Conservation (phyloP, 1,284 basidiomycete genomes). For the Leccinum fuscescens region DNA sequence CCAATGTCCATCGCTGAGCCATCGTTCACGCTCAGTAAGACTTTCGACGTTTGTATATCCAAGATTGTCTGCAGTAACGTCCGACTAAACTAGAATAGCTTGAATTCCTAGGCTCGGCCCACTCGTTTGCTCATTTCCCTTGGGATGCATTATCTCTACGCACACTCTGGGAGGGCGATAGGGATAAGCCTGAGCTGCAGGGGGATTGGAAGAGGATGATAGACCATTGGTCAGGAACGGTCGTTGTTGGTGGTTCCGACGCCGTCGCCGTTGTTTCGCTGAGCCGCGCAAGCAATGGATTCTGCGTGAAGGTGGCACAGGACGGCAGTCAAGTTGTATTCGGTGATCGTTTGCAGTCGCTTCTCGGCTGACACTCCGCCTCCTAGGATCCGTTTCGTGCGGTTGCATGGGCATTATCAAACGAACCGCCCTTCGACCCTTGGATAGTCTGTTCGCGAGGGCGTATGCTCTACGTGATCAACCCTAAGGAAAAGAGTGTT, state of each 20-base stretch:
- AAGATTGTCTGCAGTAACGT: neutral
- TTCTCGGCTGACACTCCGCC: slow-evolving; percentile 8
- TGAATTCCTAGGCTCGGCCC: slow-evolving; percentile 23
- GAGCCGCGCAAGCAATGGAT: slow-evolving; percentile 26
- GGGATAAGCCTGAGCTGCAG: slow-evolving; percentile 33
- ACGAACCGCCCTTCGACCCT: slow-evolving; percentile 46
- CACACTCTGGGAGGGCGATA: slow-evolving; percentile 46
- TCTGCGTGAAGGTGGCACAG: slow-evolving; percentile 34
- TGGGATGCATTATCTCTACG: slow-evolving; percentile 49
- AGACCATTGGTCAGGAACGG: slow-evolving; percentile 43
- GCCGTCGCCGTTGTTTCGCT: slow-evolving; percentile 33
- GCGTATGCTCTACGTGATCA: slow-evolving; percentile 53
- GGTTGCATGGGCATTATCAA: slow-evolving; percentile 58
- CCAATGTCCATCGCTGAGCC: slow-evolving; percentile 11
- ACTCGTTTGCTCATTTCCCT: slow-evolving; percentile 53
- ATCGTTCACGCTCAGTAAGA: slow-evolving; percentile 27
- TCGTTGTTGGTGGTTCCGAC: slow-evolving; percentile 47
- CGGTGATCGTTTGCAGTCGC: neutral
- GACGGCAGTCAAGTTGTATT: slow-evolving; percentile 19
- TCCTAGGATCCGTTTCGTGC: slow-evolving; percentile 23
- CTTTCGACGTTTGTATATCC: slow-evolving; percentile 29
- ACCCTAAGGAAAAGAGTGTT: slow-evolving; percentile 40
- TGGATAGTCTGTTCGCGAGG: slow-evolving; percentile 52
- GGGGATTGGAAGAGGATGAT: slow-evolving; percentile 46
- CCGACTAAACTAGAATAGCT: slow-evolving; percentile 23